Base-by-base conservation (phyloP, 2,329 filamentous ascomycete genomes). In the Cladophialophora chaetospira region DNA sequence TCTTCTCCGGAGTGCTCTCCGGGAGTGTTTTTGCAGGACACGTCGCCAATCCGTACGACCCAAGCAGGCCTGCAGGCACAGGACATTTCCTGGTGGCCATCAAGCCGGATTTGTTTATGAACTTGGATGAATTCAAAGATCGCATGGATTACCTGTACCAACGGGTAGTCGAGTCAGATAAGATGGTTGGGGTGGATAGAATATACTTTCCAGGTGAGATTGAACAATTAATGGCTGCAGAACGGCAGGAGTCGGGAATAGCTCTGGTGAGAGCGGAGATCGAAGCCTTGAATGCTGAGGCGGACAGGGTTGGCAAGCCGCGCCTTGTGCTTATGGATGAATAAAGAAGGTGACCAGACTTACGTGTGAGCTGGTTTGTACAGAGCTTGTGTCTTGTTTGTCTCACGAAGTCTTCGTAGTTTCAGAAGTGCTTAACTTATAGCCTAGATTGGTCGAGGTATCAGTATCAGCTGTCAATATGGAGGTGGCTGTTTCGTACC, bases 1-100 rank as follows among this genome's bases (percentile, higher is more conserved):
- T 95, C 2, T 93, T 94, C 68, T 91, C 88, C 0, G 89, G 89
- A 1, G 75, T 77, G n/a, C 64, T 94, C 0, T 90, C 88, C 0
- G 89, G 89, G 0, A 87, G 85, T 28, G 88, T 88, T 0, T 94
- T 90, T 71, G 90, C 88, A 0, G 89, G 89, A 0, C 79, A 88
- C 66, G 89, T 94, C 15, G 88, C 85, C 0, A 83, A 83, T 15
- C 90, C 89, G 0, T 94, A 94, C 69, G 88, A 91, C 66, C 79
- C 86, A 2, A 85, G 82, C 0, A 82, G 78, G 56, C 79, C 84
- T 1, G 84, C 86, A 0, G 84, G 91, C 65, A 88, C 91, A 0
- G 88, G 88, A 0, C 88, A 91, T 68, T 90, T 91, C 60, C 69
- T 91, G 1, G 74, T 90, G 1, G 87, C 82, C 0, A 72, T 91